phyloP scores from a whole-genome alignment of 2,329 filamentous ascomycete species.

The Aureobasidium sp. region DNA sequence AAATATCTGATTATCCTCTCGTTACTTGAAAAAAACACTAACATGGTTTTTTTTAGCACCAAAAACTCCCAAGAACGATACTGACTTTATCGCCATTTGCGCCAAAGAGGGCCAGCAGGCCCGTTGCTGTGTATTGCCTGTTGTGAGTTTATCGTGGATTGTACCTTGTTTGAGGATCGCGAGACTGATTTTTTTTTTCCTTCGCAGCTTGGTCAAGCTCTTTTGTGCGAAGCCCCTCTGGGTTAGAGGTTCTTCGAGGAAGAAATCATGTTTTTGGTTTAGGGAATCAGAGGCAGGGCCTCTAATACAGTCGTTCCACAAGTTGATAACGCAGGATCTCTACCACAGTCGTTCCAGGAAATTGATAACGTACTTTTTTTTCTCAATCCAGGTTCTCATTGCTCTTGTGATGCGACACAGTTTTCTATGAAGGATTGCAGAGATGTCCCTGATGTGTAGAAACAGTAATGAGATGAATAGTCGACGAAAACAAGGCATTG shows the following conservation, averaged over 20 bases:
- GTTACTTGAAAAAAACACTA: not conserved
- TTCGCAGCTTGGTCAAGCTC: slow-evolving; percentile 33
- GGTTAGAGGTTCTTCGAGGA: not conserved
- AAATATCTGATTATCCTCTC: slow-evolving; percentile 7
- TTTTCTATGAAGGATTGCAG: no score
- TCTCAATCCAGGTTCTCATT: no score
- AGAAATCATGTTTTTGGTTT: not conserved
- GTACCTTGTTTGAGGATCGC: no score
- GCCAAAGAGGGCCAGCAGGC: slow-evolving; percentile 47
- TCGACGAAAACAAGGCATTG: no score
- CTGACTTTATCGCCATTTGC: slow-evolving; percentile 43
- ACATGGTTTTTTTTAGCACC: slow-evolving; percentile 24
- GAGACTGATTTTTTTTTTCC: no score
- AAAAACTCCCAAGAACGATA: slow-evolving; percentile 32
- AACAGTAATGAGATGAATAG: no score
- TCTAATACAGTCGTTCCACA: not conserved
- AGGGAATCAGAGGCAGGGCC: not conserved
- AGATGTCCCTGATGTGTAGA: no score
- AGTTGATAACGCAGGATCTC: not conserved
- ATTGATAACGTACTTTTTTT: no score
- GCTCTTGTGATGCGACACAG: no score
- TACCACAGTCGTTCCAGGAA: not conserved
- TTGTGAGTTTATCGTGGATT: no score
- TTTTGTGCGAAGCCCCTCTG: slow-evolving; percentile 27
- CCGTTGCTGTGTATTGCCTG: slow-evolving; percentile 51